Conservation (phyloP, 306 rosid genomes). For the Ormosia semicastrata region DNA sequence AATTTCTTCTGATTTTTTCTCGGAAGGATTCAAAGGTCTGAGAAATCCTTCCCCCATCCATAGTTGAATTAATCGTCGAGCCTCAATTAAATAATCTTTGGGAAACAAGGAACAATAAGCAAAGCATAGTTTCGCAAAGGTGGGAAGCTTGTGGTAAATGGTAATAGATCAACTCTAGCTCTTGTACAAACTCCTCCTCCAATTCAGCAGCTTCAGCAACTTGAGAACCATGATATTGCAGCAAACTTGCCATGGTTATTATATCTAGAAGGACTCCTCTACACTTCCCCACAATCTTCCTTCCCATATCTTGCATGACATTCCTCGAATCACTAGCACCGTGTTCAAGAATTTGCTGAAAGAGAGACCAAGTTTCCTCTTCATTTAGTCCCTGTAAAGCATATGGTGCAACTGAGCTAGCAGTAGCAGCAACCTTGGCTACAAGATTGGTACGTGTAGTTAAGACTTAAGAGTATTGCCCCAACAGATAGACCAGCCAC, state of each 20-base stretch:
- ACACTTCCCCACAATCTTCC: not conserved
- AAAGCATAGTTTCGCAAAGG: not conserved
- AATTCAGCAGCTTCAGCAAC: not conserved
- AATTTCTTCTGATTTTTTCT: not conserved
- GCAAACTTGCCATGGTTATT: not conserved
- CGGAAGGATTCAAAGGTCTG: no score
- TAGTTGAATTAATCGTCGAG: not conserved
- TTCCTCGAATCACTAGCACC: no score
- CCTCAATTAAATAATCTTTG: not conserved
- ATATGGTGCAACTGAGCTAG: not conserved
- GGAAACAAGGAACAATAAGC: slow-evolving; percentile 1
- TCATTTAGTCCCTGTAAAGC: not conserved
- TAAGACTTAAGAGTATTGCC: not conserved
- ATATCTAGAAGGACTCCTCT: not conserved
- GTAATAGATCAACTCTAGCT: not conserved
- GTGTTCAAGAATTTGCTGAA: not conserved
- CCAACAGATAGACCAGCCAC: not conserved
- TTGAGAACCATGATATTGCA: not conserved
- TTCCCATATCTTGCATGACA: no score
- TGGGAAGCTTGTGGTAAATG: not conserved
- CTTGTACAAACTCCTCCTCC: not conserved
- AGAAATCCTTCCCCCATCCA: slow-evolving; percentile 14
- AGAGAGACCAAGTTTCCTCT: not conserved
- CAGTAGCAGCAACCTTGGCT: not conserved
- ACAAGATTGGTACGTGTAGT: not conserved